Conservation (phyloP, 139 green algal species). For the Pleodorina starrii region DNA sequence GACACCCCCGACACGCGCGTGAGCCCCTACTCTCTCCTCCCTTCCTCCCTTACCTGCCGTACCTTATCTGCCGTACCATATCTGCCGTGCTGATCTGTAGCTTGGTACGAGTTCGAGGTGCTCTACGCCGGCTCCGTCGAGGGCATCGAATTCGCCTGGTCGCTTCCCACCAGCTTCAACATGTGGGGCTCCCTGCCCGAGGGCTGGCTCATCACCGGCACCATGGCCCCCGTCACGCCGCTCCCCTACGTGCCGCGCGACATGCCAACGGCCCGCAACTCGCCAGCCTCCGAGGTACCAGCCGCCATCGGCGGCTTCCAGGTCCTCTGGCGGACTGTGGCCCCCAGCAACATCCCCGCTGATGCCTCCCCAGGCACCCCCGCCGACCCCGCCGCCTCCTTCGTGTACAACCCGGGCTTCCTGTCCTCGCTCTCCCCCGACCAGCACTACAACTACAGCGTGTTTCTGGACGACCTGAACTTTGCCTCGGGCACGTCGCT, state of each 20-base stretch:
- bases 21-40: too few species aligned
- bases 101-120: not conserved
- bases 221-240: not conserved
- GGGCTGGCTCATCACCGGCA: not conserved
- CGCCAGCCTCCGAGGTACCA: not conserved
- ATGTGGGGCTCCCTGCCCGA: not conserved
- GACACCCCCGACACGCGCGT: too few species aligned
- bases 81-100: too few species aligned
- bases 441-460: not conserved
- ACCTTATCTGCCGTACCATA: too few species aligned
- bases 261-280: not conserved
- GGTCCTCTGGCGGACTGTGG: not conserved
- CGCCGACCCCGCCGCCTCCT: not conserved
- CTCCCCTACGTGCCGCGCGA: not conserved
- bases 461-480: conserved; percentile 2
- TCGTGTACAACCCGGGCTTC: not conserved
- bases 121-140: not conserved
- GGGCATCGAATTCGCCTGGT: not conserved
- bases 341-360: not conserved
- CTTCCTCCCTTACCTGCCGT: too few species aligned
- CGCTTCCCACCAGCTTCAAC: not conserved
- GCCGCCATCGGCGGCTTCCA: not conserved
- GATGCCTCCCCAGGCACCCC: not conserved
- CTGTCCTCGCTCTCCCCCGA: not conserved
- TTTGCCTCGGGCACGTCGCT: not conserved